These are phyloP conservation scores for Aureobasidium subglaciale DNA, from an alignment of 2,329 filamentous ascomycete genomes.

Conservation along the genomic window DNA sequence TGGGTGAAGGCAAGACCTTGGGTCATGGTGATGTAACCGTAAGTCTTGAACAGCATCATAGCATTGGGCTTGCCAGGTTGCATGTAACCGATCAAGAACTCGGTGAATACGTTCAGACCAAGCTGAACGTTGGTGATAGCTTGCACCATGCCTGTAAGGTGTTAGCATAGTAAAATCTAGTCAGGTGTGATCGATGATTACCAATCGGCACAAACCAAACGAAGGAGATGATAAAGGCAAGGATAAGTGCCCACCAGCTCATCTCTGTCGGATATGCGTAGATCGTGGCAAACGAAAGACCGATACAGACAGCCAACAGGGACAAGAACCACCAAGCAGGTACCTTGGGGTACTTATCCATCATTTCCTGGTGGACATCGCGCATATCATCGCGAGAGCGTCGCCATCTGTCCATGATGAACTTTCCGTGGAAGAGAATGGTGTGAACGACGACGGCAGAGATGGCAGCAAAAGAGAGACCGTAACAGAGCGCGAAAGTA, in stretches of 20 bases:
- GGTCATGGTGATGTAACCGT: constrained; percentile 35
- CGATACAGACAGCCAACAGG: constrained; percentile 16
- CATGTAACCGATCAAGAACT: constrained; percentile 72
- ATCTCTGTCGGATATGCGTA: constrained; percentile 65
- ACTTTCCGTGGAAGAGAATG: constrained; percentile 73
- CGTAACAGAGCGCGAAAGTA: constrained; percentile 81
- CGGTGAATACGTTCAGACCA: constrained; percentile 45
- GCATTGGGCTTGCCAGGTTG: constrained; percentile 80
- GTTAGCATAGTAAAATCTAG: no score
- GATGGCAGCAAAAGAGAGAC: constrained; percentile 75
- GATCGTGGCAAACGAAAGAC: constrained; percentile 17
- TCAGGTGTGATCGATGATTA: no score
- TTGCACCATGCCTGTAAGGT: constrained; percentile 78
- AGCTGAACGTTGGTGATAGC: constrained; percentile 63
- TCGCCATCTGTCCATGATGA: constrained; percentile 72
- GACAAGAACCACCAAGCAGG: constrained; percentile 65
- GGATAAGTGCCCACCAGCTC: constrained; percentile 72
- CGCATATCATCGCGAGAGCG: constrained; percentile 40
- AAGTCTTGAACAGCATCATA: constrained; percentile 77
- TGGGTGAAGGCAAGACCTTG: constrained; percentile 84
- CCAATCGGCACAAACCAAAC: constrained; percentile 82
- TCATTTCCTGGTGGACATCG: constrained; percentile 76
- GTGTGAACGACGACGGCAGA: constrained; percentile 76
- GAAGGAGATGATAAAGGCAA: constrained; percentile 68
- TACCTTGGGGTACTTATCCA: constrained; percentile 74